Evolutionary conservation across 495 filamentous ascomycete species (phyloP).

Genomic region (Aspergillus avenaceus): DNA sequence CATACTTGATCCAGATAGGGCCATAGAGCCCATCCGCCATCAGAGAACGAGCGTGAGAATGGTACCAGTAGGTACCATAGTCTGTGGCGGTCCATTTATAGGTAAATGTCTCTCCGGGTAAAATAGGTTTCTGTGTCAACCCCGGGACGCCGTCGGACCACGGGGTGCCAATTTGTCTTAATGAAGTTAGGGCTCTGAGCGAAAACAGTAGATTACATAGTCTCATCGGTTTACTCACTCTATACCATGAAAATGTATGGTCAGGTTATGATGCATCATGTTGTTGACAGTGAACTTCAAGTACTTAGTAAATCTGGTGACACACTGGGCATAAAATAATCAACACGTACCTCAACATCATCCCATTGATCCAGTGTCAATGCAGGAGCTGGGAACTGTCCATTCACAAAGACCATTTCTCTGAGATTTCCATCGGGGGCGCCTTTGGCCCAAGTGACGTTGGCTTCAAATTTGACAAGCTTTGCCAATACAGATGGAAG

Average conservation of each 20-base stretch:
- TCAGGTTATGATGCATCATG: constrained; percentile 41
- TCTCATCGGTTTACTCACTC: constrained; percentile 8
- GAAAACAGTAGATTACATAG: neutral
- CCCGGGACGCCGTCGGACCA: constrained; percentile 52
- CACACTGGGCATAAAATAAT: too few relatives aligned
- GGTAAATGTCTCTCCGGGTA: constrained; percentile 35
- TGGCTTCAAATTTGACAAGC: neutral
- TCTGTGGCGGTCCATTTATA: constrained; percentile 46
- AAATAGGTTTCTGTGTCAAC: constrained; percentile 41
- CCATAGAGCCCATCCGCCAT: constrained; percentile 53
- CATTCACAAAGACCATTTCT: constrained; percentile 50
- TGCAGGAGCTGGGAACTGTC: constrained; percentile 50
- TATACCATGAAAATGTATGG: constrained; percentile 47
- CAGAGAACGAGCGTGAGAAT: constrained; percentile 44
- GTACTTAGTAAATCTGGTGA: neutral
- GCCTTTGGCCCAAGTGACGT: neutral
- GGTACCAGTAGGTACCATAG: constrained; percentile 51
- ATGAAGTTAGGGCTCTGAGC: neutral
- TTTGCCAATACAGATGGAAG: neutral
- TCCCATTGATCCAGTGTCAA: constrained; percentile 52
- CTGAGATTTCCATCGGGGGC: constrained; percentile 12
- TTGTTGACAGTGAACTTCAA: constrained; percentile 38
- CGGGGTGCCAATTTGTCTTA: constrained; percentile 27
- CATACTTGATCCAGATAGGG: constrained; percentile 28
- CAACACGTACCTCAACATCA: constrained; percentile 44